These are phyloP conservation scores for Atkinsonella hypoxylon DNA, from an alignment of 2,329 filamentous ascomycete genomes.

Conservation along the genomic window DNA sequence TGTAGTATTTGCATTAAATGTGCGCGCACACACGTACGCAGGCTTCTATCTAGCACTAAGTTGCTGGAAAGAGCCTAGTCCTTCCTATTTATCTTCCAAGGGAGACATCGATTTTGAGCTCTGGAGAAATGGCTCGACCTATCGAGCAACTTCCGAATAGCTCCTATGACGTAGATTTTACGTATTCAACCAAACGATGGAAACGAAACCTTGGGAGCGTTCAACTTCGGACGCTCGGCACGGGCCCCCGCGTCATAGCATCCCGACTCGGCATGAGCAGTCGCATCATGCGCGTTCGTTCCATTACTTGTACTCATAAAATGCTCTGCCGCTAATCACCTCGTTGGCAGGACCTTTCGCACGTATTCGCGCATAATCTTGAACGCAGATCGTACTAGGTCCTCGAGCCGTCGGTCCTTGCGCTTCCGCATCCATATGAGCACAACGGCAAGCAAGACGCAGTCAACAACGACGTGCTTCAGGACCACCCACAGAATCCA, in stretches of 20 bases:
- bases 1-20: neutral
- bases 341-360: conserved; percentile 44
- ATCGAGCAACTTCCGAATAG: no score
- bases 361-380: conserved; percentile 45
- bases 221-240: no score
- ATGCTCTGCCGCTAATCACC: conserved; percentile 21
- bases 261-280: neutral
- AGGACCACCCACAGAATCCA: conserved; percentile 58
- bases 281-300: neutral
- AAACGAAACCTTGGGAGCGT: no score
- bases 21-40: neutral
- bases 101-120: neutral
- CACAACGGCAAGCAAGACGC: conserved; percentile 51
- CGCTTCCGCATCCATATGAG: conserved; percentile 61
- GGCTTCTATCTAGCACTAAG: neutral
- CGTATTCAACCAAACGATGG: no score
- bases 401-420: conserved; percentile 61
- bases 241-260: no score
- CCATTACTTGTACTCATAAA: neutral
- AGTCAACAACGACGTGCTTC: conserved; percentile 65
- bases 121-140: neutral
- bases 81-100: neutral
- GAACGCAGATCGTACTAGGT: conserved; percentile 56
- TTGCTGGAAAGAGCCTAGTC: neutral
- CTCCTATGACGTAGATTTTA: no score